A percentile compares a stretch with the other conserved stretches of the same genome.
These are phyloP conservation scores for Sindora glabra DNA, from an alignment of 306 rosid species.

Conservation along the genomic window DNA sequence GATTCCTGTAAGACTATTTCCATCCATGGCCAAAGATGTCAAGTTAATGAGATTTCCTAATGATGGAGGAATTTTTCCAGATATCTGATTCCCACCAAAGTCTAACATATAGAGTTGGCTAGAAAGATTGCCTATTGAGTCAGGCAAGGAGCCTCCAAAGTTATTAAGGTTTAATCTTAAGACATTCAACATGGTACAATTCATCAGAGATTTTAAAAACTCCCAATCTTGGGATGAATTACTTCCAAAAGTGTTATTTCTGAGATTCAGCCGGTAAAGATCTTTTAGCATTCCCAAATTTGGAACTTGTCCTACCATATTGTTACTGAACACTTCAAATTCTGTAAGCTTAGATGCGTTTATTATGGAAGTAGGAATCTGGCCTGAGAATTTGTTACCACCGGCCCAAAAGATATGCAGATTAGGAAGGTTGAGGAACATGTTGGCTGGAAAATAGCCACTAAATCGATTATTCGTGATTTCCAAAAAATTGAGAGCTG, in stretches of 20 bases:
- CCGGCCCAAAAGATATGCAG: neutral
- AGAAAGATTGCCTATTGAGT: no score
- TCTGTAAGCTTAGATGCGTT: neutral
- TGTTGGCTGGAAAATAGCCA: slow-evolving; percentile 5
- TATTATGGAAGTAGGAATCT: neutral
- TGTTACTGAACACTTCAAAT: neutral
- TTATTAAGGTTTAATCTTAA: neutral
- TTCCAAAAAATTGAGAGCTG: neutral
- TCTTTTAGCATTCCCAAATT: neutral
- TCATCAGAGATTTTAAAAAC: neutral
- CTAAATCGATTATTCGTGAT: neutral
- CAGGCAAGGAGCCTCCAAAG: no score
- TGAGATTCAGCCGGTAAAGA: neutral
- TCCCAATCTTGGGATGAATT: neutral
- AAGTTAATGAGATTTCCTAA: neutral
- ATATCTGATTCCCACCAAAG: no score
- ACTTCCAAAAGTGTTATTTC: neutral
- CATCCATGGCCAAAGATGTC: neutral
- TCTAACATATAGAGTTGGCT: no score
- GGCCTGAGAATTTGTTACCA: neutral
- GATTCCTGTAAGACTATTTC: neutral
- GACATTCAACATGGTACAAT: neutral
- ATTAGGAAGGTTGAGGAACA: slow-evolving; percentile 5
- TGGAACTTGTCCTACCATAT: slow-evolving; percentile 5
- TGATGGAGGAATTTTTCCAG: no score